Evolutionary conservation across 495 filamentous ascomycete genomes (phyloP).

Genomic region (Neurospora hispaniola): DNA sequence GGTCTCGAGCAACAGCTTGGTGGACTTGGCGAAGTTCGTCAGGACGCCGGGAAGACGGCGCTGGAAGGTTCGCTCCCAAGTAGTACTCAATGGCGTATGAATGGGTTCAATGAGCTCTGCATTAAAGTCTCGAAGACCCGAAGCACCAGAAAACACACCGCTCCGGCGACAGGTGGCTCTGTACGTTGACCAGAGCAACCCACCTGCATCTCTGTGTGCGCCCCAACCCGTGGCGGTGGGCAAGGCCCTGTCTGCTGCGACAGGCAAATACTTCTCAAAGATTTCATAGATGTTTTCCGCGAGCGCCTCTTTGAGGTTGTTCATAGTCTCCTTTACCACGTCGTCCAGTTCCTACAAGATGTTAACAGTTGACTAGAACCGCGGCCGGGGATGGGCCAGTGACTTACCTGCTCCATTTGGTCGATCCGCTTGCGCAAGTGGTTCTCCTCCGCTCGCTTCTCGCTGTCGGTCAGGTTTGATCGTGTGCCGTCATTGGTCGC

Average conservation of each 20-base stretch:
- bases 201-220: slow-evolving; percentile 32
- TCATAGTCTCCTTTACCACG: slow-evolving; percentile 22
- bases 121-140: slow-evolving; percentile 40
- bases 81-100: neutral
- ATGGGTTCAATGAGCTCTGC: slow-evolving; percentile 35
- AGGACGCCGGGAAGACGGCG: slow-evolving; percentile 17
- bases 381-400: slow-evolving; percentile 1
- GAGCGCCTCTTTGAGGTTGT: slow-evolving; percentile 29
- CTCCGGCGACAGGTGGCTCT: slow-evolving; percentile 47
- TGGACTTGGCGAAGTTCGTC: slow-evolving; percentile 3
- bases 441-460: slow-evolving; percentile 30
- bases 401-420: slow-evolving; percentile 34
- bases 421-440: slow-evolving; percentile 32
- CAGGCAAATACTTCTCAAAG: slow-evolving; percentile 18
- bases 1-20: slow-evolving; percentile 12
- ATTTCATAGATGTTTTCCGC: slow-evolving; percentile 35
- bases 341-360: slow-evolving; percentile 22
- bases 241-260: slow-evolving; percentile 28
- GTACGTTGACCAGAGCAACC: slow-evolving; percentile 46
- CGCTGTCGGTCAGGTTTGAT: slow-evolving; percentile 29
- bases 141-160: slow-evolving; percentile 24
- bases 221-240: slow-evolving; percentile 41
- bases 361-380: neutral
- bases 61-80: slow-evolving; percentile 49
- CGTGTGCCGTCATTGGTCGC: slow-evolving; percentile 35